phyloP scores from a whole-genome alignment of 176 grass and related monocot species.

The Eragrostis curvula region DNA sequence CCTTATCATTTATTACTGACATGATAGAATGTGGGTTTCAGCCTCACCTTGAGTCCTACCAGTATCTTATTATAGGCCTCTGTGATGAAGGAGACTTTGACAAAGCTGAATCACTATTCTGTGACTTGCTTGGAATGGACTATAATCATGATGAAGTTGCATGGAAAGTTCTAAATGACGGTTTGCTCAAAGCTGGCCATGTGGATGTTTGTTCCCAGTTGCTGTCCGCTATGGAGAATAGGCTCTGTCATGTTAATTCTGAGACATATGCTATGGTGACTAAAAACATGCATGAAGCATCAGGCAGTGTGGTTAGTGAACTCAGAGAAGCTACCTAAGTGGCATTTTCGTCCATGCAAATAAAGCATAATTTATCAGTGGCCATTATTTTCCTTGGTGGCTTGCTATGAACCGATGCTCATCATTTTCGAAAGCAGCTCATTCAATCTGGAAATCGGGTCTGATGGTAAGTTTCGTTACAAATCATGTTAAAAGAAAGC shows the following conservation, averaged over 20 bases:
- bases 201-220: slow-evolving; percentile 64
- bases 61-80: slow-evolving; percentile 66
- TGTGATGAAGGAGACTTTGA: slow-evolving; percentile 67
- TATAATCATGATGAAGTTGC: slow-evolving; percentile 85
- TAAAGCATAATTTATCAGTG: slow-evolving; percentile 22
- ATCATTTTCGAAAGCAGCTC: slow-evolving; percentile 19
- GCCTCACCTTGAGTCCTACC: slow-evolving; percentile 70
- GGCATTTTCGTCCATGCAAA: not conserved
- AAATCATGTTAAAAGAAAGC: slow-evolving; percentile 1
- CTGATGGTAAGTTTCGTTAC: slow-evolving; percentile 28
- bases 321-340: slow-evolving; percentile 41
- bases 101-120: slow-evolving; percentile 64
- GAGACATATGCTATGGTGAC: slow-evolving; percentile 68
- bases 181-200: slow-evolving; percentile 64
- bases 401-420: slow-evolving; percentile 15
- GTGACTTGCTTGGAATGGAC: slow-evolving; percentile 61
- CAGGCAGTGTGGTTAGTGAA: slow-evolving; percentile 42
- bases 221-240: slow-evolving; percentile 71
- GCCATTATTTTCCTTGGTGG: slow-evolving; percentile 14
- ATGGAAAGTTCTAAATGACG: slow-evolving; percentile 87
- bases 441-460: slow-evolving; percentile 9
- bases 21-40: slow-evolving; percentile 70
- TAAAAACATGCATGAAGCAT: slow-evolving; percentile 48
- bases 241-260: slow-evolving; percentile 50
- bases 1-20: slow-evolving; percentile 48